These are phyloP conservation scores for Ophiostoma sp. DNA, from an alignment of 2,329 filamentous ascomycete species.

Conservation along the genomic window DNA sequence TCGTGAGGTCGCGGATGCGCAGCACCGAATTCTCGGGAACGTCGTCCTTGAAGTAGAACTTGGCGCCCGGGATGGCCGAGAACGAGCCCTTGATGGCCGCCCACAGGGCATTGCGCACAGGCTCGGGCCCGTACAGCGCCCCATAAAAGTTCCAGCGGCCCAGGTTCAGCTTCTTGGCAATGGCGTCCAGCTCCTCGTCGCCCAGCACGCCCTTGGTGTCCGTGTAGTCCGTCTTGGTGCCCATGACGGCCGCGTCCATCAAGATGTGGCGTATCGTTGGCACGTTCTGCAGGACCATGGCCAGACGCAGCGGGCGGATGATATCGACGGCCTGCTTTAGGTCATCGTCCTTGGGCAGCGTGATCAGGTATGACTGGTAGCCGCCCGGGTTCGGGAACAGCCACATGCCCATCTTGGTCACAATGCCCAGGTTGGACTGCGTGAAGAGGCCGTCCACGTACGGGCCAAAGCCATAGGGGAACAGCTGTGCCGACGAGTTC, in stretches of 20 bases:
- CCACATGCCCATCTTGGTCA: conserved; percentile 55
- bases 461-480: conserved; percentile 44
- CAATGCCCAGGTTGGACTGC: conserved; percentile 54
- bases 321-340: conserved; percentile 41
- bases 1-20: conserved; percentile 39
- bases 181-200: conserved; percentile 35
- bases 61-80: conserved; percentile 42
- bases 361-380: conserved; percentile 44
- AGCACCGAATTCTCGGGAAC: conserved; percentile 42
- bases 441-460: conserved; percentile 50
- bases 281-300: conserved; percentile 46
- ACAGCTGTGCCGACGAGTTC: conserved; percentile 42
- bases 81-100: conserved; percentile 48
- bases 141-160: conserved; percentile 54
- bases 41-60: conserved; percentile 46
- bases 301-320: conserved; percentile 37
- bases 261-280: conserved; percentile 47
- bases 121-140: conserved; percentile 42
- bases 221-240: conserved; percentile 27
- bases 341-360: conserved; percentile 41
- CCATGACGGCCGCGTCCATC: conserved; percentile 42
- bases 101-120: conserved; percentile 37
- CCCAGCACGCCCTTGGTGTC: conserved; percentile 31
- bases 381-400: conserved; percentile 40
- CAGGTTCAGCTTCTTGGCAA: conserved; percentile 41